These are phyloP conservation scores for Ottelia alismoides DNA, from an alignment of 106 monocot species.

Conservation along the genomic window DNA sequence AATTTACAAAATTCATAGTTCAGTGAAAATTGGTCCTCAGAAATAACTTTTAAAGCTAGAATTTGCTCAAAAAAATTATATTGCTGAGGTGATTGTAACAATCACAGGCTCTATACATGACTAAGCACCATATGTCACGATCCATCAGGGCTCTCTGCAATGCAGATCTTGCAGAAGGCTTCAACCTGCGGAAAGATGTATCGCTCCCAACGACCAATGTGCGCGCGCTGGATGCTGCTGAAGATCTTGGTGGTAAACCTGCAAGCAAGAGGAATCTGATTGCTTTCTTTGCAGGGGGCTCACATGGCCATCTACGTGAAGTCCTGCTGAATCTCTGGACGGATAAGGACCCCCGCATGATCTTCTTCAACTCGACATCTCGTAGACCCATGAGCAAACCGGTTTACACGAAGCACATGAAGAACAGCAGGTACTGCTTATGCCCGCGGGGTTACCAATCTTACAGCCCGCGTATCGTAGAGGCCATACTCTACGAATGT, in stretches of 20 bases:
- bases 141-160: slow-evolving; percentile 37
- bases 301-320: slow-evolving; percentile 29
- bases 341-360: slow-evolving; percentile 53
- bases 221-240: slow-evolving; percentile 14
- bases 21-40: too few relatives aligned
- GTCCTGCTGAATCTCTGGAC: slow-evolving; percentile 21
- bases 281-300: slow-evolving; percentile 60
- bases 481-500: slow-evolving; percentile 60
- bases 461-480: slow-evolving; percentile 43
- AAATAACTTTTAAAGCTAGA: too few relatives aligned
- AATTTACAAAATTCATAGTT: too few relatives aligned
- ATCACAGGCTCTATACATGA: slow-evolving; percentile 27
- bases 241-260: slow-evolving; percentile 30
- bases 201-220: slow-evolving; percentile 31
- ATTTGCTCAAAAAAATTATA: too few relatives aligned
- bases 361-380: slow-evolving; percentile 43
- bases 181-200: slow-evolving; percentile 37
- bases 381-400: slow-evolving; percentile 2
- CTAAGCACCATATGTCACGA: slow-evolving; percentile 19
- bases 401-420: slow-evolving; percentile 46
- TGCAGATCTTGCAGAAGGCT: slow-evolving; percentile 22
- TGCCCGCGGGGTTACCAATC: slow-evolving; percentile 70
- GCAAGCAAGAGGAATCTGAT: slow-evolving; percentile 21
- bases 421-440: slow-evolving; percentile 58
- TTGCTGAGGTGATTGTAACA: too few relatives aligned